Evolutionary conservation across 495 filamentous ascomycete genomes (phyloP), one percentile per base, ranked within the genome.

Genomic region (Letharia lupina): DNA sequence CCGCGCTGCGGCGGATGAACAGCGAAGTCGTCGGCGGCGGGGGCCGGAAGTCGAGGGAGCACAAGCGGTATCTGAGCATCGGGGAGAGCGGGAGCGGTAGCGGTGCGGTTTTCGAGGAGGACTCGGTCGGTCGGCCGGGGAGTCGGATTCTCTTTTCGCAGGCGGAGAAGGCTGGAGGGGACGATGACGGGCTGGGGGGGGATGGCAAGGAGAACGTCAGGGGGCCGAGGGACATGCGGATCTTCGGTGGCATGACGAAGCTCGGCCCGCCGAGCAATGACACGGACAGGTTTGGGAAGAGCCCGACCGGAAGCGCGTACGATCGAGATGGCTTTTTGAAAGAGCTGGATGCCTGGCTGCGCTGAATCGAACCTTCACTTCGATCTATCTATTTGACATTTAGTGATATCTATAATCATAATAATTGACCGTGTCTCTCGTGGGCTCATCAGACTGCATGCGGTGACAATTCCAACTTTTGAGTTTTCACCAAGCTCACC

Each of bases 241-340:
- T 48, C 33, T 57, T 64, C 9, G 35, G 60, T 35, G 61, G 61
- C 9, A 42, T 31, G 57, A 33, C 33, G 54, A 50, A 11, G 66
- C 44, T 66, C 54, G 45, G 63, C 20, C 7, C 8, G 31, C 41
- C 31, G 63, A 10, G 48, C 37, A 3, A 15, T 59, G 35, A 45
- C 12, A 50, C 0, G 8, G 18, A 39, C 5, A 23, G 47, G n/a
- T 5, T 47, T 23, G 47, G 16, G 37, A 42, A 61, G 33, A 40
- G 54, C 12, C 54, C 54, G 15, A n/a, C 1, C 9, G 58, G 69
- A 20, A 81, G 80, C 68, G 62, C 81, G 61, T 83, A 83, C 65
- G 80, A 83, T 67, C 73, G 76, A 15, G 77, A 81, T 61, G 80
- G 80, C 13, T 82, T 83, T 66, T 63, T 82, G 61, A 77, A 74